These are phyloP conservation scores for Hirschfeldia incana DNA, from an alignment of 345 rosid genomes.

Conservation along the genomic window DNA sequence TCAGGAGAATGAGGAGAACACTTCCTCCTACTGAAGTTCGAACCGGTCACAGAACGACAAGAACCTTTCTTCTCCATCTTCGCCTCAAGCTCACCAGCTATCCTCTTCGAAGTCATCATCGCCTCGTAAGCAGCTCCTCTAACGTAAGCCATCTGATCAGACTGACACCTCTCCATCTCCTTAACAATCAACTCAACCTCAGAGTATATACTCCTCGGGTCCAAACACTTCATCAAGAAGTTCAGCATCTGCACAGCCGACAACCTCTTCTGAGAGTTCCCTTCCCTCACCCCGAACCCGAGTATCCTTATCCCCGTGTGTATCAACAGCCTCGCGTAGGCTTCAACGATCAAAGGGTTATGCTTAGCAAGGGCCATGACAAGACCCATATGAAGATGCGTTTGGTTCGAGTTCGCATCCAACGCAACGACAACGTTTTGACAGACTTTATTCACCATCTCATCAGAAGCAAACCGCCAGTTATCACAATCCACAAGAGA, in stretches of 20 bases:
- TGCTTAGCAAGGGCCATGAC: conserved; percentile 88
- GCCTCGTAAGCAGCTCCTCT: conserved; percentile 95
- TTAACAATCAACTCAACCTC: conserved; percentile 67
- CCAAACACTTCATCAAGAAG: conserved; percentile 81
- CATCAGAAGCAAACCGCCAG: conserved; percentile 89
- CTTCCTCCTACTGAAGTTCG: conserved; percentile 50
- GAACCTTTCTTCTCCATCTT: conserved; percentile 64
- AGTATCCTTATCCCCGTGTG: conserved; percentile 68
- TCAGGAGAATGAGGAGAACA: conserved; percentile 47
- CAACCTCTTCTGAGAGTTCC: conserved; percentile 80
- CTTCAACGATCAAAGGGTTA: conserved; percentile 81
- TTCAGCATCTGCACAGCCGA: conserved; percentile 91
- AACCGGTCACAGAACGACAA: conserved; percentile 61
- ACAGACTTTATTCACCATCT: conserved; percentile 87
- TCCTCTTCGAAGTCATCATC: conserved; percentile 69
- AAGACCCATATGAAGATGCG: conserved; percentile 69
- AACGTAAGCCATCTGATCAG: conserved; percentile 86
- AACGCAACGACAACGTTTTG: conserved; percentile 87
- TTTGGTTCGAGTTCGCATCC: conserved; percentile 73
- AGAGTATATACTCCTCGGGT: conserved; percentile 70
- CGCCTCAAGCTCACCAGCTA: conserved; percentile 51
- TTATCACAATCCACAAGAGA: conserved; percentile 88
- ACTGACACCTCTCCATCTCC: conserved; percentile 85
- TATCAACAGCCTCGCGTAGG: conserved; percentile 80
- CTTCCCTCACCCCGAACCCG: conserved; percentile 56